Base-by-base conservation (phyloP, 306 rosid genomes). In the Luffa acutangula region DNA sequence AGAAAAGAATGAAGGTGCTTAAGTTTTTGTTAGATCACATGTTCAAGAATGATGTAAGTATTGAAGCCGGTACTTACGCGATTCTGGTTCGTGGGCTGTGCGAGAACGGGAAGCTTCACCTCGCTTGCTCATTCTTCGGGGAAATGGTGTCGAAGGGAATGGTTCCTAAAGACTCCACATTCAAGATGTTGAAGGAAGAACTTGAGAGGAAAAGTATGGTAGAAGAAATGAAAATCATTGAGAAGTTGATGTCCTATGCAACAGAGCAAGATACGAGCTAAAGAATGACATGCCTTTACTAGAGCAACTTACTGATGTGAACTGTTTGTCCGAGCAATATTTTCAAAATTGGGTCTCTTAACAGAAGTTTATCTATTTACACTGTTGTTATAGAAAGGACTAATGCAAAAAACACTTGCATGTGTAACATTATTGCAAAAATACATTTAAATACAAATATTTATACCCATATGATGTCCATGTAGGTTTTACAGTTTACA, bases 1-100 rank as follows among this genome's bases (percentile, higher is more conserved):
- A 87, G 91, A 95, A 90, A 85, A 89, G 97, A 79, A 91, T 91
- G 92, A 92, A 87, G 87, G 87, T 95, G 88, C 89, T 92, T 45
- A 77, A 80, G 77, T 85, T 95, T 85, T 81, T 95, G 78, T 80
- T 90, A 69, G 90, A 86, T 59, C 97, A 92, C 82, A 95, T 95
- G 98, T 85, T 91, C 14, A 87, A 75, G 77, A 91, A 89, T 39
- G 85, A 91, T 76, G 33, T 92, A 2, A 84, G 96, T 67, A 87
- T 77, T 64, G 97, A 92, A 6, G 57, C 75, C 9, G 93, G 89
- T 9, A 89, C 92, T 51, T 94, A 89, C 56, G 9, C 89, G 9
- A 86, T 94, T 72, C 57, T 93, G 89, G 87, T 93, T 5, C 80
- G 74, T 12, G 87, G 91, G 60, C 8, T 89, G 73, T 82, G 88